A percentile compares a stretch with the other conserved stretches of the same genome.
phyloP scores from a whole-genome alignment of 139 green algal species.

The Monoraphidium neglectum region DNA sequence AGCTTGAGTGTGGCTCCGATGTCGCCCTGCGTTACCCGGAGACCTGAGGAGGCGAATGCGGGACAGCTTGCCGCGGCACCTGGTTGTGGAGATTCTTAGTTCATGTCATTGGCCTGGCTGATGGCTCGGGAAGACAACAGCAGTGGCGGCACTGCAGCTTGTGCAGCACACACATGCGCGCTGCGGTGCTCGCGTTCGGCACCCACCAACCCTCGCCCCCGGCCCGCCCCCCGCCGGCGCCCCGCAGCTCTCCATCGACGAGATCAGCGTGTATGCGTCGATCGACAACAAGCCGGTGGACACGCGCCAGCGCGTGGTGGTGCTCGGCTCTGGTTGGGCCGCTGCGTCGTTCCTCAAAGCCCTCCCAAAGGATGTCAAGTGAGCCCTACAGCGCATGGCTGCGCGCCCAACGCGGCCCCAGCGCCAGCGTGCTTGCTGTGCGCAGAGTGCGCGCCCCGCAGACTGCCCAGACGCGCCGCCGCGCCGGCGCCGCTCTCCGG shows the following conservation, averaged over 20 bases:
- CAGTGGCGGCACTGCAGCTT: neutral
- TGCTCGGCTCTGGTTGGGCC: conserved; percentile 92
- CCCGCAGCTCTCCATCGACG: conserved; percentile 6
- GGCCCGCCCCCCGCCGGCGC: neutral
- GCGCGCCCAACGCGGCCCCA: neutral
- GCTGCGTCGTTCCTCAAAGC: conserved; percentile 83
- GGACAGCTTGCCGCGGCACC: too few species aligned
- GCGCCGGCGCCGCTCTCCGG: too few species aligned
- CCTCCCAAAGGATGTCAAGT: conserved; percentile 62
- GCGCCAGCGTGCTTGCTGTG: too few species aligned
- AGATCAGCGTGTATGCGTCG: conserved; percentile 25
- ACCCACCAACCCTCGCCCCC: neutral
- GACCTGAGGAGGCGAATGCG: too few species aligned
- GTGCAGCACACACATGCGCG: neutral
- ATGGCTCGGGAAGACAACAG: too few species aligned
- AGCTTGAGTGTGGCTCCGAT: too few species aligned
- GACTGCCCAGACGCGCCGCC: too few species aligned
- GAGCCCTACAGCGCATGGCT: neutral
- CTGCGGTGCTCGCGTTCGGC: neutral
- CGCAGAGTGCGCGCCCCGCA: too few species aligned
- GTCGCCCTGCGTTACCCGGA: too few species aligned
- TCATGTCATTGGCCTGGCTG: too few species aligned
- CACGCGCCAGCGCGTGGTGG: conserved; percentile 63
- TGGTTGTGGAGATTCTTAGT: too few species aligned
- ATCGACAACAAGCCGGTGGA: neutral